These are phyloP conservation scores for Hyaloscypha variabilis DNA, from an alignment of 495 filamentous ascomycete species.

Conservation along the genomic window DNA sequence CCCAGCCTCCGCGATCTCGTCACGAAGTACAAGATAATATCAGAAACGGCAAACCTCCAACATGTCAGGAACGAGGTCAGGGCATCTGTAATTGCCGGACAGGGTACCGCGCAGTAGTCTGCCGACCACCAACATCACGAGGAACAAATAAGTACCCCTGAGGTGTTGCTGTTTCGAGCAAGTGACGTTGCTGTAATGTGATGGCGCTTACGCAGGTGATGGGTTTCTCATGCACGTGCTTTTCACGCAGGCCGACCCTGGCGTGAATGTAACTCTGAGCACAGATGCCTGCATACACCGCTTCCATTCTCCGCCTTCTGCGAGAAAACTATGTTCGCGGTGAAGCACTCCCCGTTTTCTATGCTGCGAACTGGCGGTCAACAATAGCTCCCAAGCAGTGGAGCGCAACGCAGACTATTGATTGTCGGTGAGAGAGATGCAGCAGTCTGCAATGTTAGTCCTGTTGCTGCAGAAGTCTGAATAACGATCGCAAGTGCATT, in stretches of 20 bases:
- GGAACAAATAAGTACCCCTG: conserved; percentile 2
- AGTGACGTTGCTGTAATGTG: conserved; percentile 11
- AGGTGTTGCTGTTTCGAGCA: not conserved
- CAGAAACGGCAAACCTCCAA: not conserved
- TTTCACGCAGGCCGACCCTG: conserved; percentile 3
- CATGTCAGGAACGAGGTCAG: not conserved
- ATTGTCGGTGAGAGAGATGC: not conserved
- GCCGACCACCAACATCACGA: not conserved
- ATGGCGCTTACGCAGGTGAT: conserved; percentile 31
- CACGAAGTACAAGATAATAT: not conserved
- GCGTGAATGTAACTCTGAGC: not conserved
- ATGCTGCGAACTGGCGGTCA: not conserved
- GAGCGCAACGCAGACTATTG: not conserved
- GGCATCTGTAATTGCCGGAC: not conserved
- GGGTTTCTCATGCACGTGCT: conserved; percentile 20
- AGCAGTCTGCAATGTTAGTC: not conserved
- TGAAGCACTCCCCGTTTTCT: not conserved
- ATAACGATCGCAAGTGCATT: not conserved
- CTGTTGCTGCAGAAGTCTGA: not conserved
- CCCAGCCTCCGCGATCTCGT: not conserved
- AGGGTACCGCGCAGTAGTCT: not conserved
- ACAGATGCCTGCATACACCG: conserved; percentile 1
- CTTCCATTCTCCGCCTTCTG: not conserved
- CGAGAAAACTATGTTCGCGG: not conserved
- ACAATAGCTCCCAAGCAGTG: not conserved